phyloP scores from a whole-genome alignment of 148 eudicot genomes.

The Rhododendron simsii region DNA sequence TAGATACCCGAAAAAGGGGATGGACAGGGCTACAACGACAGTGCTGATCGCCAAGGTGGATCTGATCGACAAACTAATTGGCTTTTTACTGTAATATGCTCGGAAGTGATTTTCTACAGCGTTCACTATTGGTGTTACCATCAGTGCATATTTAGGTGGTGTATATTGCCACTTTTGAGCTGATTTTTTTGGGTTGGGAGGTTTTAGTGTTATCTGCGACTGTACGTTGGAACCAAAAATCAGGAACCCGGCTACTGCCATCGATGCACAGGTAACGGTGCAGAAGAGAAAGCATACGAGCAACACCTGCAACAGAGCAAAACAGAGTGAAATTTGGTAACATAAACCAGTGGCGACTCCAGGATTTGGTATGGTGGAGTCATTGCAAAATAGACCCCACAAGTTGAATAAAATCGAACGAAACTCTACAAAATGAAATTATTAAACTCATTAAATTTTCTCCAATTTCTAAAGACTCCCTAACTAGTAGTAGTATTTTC shows the following conservation, averaged over 20 bases:
- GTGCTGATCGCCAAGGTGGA: constrained; percentile 34
- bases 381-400: no score
- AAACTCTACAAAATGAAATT: neutral
- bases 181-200: constrained; percentile 29
- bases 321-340: neutral
- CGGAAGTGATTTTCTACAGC: constrained; percentile 42
- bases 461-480: neutral
- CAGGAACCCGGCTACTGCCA: constrained; percentile 43
- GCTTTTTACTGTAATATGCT: constrained; percentile 20
- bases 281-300: constrained; percentile 40
- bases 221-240: constrained; percentile 44
- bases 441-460: neutral
- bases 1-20: constrained; percentile 42
- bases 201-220: constrained; percentile 48
- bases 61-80: constrained; percentile 26
- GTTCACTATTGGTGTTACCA: constrained; percentile 41
- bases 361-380: no score
- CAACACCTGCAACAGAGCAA: constrained; percentile 29
- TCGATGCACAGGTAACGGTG: constrained; percentile 36
- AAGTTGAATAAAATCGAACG: neutral
- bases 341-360: neutral
- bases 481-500: neutral
- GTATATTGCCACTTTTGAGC: constrained; percentile 50
- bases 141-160: constrained; percentile 50
- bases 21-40: constrained; percentile 33